Base-by-base conservation (phyloP, 2,329 filamentous ascomycete species). In the Microcyclospora tardicrescens region DNA sequence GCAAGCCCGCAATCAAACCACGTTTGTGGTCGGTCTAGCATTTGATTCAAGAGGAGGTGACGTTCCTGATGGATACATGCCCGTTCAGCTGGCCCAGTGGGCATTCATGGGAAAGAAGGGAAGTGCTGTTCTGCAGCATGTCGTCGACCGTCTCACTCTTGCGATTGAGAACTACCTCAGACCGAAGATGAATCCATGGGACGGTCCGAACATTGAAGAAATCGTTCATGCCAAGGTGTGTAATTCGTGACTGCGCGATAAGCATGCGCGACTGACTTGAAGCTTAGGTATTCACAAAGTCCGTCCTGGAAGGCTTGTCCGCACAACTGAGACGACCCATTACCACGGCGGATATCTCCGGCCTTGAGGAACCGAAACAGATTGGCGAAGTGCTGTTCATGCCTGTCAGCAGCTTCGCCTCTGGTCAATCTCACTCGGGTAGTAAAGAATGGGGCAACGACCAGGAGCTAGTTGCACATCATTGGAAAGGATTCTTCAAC, bases 331-430 rank as follows among this genome's bases (percentile, higher is more conserved):
- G 38, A 10, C 12, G 30, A 9, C 13, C 34, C 16, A 16, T 47
- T 15, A 34, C 33, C 2, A 16, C 30, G 24, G 14, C n/a, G 9
- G 37, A 45, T 19, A 35, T 47, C 33, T 38, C 38, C 10, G 39
- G 41, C 13, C 36, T 47, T 16, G 36, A 33, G 27, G 32, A 19
- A 13, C 42, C 43, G 15, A 43, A 30, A 28, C 34, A 48, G 6
- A 36, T 48, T 13, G 43, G 44, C 13, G 46, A 48, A 33, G 44
- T 48, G 10, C 36, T 48, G 5, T 35, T 50, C 31, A 19, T 50
- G 10, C 47, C 47, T 10, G 39, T 48, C 38, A 45, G 39, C 36
- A 41, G 36, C 6, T 50, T 48, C 19, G 47, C 37, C 3, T 40
- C 42, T 19, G 44, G 43, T 5, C 36, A 38, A 19, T 28, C 16